Evolutionary conservation across 331 rosid species (phyloP).

Genomic region (Prunus yedoensis): DNA sequence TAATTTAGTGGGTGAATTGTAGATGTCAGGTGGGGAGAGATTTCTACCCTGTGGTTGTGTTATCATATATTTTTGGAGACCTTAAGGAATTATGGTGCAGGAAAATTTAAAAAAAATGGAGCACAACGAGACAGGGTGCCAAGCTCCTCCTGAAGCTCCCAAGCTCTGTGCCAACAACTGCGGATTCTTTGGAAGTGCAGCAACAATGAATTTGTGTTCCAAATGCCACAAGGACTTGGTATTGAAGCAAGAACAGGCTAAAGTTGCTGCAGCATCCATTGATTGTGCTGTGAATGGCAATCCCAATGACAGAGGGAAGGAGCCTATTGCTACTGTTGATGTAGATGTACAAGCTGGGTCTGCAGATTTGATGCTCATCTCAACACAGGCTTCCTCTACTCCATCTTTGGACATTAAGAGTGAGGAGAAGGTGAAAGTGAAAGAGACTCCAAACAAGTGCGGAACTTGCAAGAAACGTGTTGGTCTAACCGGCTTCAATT

Average conservation of each 20-base stretch:
- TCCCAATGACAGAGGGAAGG: constrained; percentile 23
- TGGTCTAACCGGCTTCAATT: constrained; percentile 44
- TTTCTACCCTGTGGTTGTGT: neutral
- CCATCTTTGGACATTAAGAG: constrained; percentile 2
- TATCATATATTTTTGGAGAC: neutral
- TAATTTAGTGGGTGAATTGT: neutral
- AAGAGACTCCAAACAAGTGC: constrained; percentile 38
- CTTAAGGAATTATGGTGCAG: constrained; percentile 15
- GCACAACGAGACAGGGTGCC: constrained; percentile 51
- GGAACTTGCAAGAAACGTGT: constrained; percentile 42
- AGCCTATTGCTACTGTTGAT: constrained; percentile 6
- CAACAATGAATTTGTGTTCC: constrained; percentile 53
- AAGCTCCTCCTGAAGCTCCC: constrained; percentile 49
- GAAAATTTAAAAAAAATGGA: constrained; percentile 33
- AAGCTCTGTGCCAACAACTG: constrained; percentile 51
- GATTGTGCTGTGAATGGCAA: constrained; percentile 34
- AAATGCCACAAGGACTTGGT: constrained; percentile 51
- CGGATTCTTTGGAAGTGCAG: constrained; percentile 48
- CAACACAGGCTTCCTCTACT: constrained; percentile 23
- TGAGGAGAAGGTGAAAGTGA: constrained; percentile 42
- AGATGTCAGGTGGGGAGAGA: neutral
- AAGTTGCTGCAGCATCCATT: constrained; percentile 40
- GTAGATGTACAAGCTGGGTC: constrained; percentile 18
- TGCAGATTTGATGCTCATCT: neutral
- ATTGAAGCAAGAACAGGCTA: constrained; percentile 43